Percentiles rank a stretch among this genome's conserved stretches.
Evolutionary conservation across 1,139 yeast genomes (phyloP).

Genomic region (Protomyces lactucae-debilis): DNA sequence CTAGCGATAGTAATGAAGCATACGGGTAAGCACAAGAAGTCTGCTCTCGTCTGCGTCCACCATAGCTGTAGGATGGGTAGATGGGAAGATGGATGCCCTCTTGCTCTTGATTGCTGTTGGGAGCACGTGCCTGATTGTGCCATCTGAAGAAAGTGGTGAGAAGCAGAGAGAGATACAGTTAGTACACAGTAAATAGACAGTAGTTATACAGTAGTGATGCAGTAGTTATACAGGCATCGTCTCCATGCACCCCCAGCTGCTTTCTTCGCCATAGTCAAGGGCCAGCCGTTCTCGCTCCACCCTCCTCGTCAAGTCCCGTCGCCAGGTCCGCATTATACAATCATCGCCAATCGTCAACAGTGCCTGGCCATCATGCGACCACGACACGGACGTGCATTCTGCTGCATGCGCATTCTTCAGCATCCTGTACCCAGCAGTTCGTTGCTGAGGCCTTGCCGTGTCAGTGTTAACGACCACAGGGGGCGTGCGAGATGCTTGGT

Average conservation of each 20-base stretch:
- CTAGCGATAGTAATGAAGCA: not conserved
- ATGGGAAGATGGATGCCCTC: not conserved
- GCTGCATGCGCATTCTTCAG: not conserved
- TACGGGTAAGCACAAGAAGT: slow-evolving; percentile 20
- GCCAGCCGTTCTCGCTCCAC: not conserved
- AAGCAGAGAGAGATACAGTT: no score
- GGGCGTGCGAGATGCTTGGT: not conserved
- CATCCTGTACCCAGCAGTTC: not conserved
- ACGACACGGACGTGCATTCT: slow-evolving; percentile 9
- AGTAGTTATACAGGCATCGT: no score
- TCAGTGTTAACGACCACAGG: not conserved
- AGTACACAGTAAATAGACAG: no score
- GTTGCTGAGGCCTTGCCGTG: not conserved
- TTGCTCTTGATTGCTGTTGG: not conserved
- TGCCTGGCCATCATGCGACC: slow-evolving; percentile 12
- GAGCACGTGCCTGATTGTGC: not conserved
- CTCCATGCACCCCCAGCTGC: not conserved
- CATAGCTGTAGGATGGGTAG: not conserved
- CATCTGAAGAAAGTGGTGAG: no score
- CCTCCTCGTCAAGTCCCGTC: not conserved
- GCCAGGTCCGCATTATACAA: slow-evolving; percentile 5
- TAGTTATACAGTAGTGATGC: no score
- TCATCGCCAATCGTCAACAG: slow-evolving; percentile 15
- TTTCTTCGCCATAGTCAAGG: not conserved
- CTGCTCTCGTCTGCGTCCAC: slow-evolving; percentile 21